Evolutionary conservation across 441 rosid genomes (phyloP).

Genomic region (Jatropha multifida): DNA sequence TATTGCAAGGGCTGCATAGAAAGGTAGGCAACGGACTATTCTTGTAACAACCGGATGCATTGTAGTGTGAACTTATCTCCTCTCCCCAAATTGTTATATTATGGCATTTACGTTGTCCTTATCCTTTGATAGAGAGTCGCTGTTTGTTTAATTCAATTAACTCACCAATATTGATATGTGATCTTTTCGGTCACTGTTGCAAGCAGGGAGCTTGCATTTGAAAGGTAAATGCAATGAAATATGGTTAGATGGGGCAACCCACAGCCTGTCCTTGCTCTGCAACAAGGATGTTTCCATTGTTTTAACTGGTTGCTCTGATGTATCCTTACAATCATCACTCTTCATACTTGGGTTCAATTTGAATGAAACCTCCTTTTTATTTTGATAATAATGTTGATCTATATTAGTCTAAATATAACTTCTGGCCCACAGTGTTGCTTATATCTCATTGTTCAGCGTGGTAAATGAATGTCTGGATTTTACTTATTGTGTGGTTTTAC

Average conservation of each 20-base stretch:
- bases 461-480: slow-evolving; percentile 1
- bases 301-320: no score
- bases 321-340: background rate
- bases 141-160: background rate
- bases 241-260: no score
- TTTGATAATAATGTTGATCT: background rate
- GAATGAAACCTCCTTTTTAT: background rate
- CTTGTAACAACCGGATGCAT: no score
- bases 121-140: no score
- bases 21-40: no score
- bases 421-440: background rate
- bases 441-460: background rate
- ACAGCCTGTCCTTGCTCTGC: no score
- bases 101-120: no score
- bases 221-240: background rate
- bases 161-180: background rate
- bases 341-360: background rate
- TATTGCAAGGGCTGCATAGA: no score
- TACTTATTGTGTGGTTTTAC: background rate
- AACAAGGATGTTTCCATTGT: no score
- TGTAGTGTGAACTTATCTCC: no score
- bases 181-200: background rate
- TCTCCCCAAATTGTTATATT: no score
- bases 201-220: background rate
- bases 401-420: background rate